Evolutionary conservation across 495 filamentous ascomycete genomes (phyloP), one percentile per base, ranked within the genome.

Genomic region (Geoglossum glabrum): DNA sequence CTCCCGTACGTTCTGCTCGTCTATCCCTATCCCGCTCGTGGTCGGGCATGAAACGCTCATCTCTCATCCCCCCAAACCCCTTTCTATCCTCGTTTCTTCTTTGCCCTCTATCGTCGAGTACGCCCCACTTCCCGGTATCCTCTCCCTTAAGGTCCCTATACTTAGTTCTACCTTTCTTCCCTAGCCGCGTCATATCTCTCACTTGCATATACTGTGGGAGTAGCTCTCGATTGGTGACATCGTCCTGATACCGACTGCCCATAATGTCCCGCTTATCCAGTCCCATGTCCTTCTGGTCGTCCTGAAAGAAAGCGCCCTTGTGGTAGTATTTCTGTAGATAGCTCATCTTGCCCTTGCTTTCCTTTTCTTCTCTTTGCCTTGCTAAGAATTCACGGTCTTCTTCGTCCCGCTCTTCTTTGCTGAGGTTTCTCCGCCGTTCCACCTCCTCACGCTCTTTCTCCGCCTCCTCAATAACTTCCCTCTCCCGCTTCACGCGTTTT

Each of bases 241-340:
- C 84, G 64, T 98, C 93, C 47, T 74, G 80, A 61, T 87, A 89
- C 30, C 76, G 67, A 7, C 81, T 73, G 17, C 87, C 87, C 80
- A 90, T 90, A 55, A 94, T 72, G 69, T 92, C 84, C 38, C 90
- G 70, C 65, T 79, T 70, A 64, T 82, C 82, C 61, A 97, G 68
- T 25, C 83, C 86, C 66, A 83, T 78, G 17, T 76, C 76, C 61
- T 83, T 80, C 30, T 77, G 73, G 61, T 90, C 87, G 40, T 90
- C 88, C 57, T 82, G 82, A 71, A 85, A 97, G 73, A 96, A 98
- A 26, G 92, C 92, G 54, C 92, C 92, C 74, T 89, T 90, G 74
- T 99, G 92, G 67, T 84, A 88, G 70, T 96, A 97, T 67, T 90
- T 90, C 68, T 95, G 90, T 86, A 97, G 86, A 67, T 80, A 96